A percentile compares a stretch with the other conserved stretches of the same genome.
These are phyloP conservation scores for Sporothrix luriei DNA, from an alignment of 2,329 filamentous ascomycete species.

Conservation along the genomic window DNA sequence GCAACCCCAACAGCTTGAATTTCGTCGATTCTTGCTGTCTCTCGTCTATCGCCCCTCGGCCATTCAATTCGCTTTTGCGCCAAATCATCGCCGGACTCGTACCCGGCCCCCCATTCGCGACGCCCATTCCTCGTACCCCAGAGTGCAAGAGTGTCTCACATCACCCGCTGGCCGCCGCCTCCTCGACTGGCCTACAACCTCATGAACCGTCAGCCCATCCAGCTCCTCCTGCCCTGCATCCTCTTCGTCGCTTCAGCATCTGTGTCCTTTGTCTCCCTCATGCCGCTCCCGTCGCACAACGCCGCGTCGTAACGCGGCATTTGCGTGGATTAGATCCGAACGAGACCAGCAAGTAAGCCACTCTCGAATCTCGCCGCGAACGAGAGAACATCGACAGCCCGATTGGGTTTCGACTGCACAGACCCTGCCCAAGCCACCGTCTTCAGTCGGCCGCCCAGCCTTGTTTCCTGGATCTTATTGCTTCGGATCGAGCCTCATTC, in stretches of 20 bases:
- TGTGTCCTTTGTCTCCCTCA: slow-evolving; percentile 25
- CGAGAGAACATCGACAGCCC: slow-evolving; percentile 18
- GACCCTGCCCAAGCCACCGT: neutral
- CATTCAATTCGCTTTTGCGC: neutral
- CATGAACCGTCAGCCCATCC: neutral
- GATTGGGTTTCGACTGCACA: neutral
- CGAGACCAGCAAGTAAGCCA: slow-evolving; percentile 2
- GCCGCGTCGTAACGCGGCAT: slow-evolving; percentile 34
- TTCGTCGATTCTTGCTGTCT: slow-evolving; percentile 5
- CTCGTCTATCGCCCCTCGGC: neutral
- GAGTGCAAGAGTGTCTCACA: slow-evolving; percentile 1
- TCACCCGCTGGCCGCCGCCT: neutral
- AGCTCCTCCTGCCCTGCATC: neutral
- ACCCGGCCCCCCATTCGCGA: neutral
- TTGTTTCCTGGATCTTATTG: slow-evolving; percentile 12
- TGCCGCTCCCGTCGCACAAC: slow-evolving; percentile 34
- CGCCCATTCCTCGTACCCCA: slow-evolving; percentile 4
- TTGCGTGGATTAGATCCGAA: slow-evolving; percentile 28
- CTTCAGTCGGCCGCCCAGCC: neutral
- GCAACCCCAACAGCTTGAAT: neutral
- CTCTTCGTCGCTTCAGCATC: slow-evolving; percentile 7
- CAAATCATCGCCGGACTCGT: neutral
- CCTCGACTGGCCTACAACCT: neutral
- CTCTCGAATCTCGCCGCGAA: neutral
- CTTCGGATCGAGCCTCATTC: neutral